These are phyloP conservation scores for Pulveroboletus sp. DNA, from an alignment of 768 basidiomycete genomes.

Conservation along the genomic window DNA sequence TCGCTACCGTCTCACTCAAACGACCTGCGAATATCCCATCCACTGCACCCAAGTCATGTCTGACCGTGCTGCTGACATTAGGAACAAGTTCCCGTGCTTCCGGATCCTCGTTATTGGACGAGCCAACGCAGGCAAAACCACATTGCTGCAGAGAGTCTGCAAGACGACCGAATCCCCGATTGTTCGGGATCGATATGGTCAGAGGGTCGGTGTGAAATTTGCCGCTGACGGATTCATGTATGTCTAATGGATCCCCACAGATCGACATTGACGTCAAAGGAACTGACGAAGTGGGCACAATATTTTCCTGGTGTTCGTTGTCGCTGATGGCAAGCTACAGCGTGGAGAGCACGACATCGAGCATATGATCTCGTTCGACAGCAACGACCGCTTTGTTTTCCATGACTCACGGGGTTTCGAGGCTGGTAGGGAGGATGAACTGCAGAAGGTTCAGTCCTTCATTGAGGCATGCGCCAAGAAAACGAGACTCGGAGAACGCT, in stretches of 20 bases:
- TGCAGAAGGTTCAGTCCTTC: constrained; percentile 31
- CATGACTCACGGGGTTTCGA: constrained; percentile 43
- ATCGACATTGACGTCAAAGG: no score
- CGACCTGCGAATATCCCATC: no score
- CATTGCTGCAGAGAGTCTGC: constrained; percentile 37
- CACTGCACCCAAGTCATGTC: neutral
- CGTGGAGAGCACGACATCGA: neutral
- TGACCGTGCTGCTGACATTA: neutral
- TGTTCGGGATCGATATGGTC: constrained; percentile 21
- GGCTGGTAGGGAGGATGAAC: constrained; percentile 29
- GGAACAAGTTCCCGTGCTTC: constrained; percentile 20
- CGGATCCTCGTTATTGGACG: constrained; percentile 40
- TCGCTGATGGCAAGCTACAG: no score
- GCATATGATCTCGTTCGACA: constrained; percentile 24
- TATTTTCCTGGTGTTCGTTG: no score
- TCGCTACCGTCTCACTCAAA: no score
- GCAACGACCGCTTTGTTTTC: constrained; percentile 35
- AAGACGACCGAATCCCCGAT: constrained; percentile 32
- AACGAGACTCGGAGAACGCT: constrained; percentile 17
- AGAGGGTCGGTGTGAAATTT: constrained; percentile 10
- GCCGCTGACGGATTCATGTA: no score
- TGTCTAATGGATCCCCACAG: no score
- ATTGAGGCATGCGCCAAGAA: constrained; percentile 22
- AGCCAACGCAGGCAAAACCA: constrained; percentile 41
- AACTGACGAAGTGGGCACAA: neutral